Evolutionary conservation across 257 asterid genomes (phyloP).

Genomic region (Echites panduratus): DNA sequence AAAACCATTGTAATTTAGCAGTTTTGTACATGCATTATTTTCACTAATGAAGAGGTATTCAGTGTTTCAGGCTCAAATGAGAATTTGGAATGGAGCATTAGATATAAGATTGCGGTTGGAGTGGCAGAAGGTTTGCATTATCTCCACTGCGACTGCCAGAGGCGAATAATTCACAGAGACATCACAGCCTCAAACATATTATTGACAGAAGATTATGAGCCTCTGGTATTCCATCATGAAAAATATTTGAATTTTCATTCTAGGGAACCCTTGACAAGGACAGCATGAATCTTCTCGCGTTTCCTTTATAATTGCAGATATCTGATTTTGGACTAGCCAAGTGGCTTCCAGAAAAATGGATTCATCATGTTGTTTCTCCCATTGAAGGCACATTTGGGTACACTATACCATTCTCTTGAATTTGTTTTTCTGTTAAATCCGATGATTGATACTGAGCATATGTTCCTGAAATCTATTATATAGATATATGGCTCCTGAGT

Average conservation of each 20-base stretch:
- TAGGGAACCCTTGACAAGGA: background rate
- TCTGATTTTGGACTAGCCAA: conserved; percentile 95
- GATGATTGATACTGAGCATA: background rate
- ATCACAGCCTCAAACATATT: conserved; percentile 91
- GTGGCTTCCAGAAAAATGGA: conserved; percentile 96
- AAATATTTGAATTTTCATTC: too few species aligned
- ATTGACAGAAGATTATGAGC: conserved; percentile 64
- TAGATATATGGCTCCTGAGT: conserved; percentile 99
- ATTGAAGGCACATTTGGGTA: conserved; percentile 99
- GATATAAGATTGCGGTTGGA: conserved; percentile 71
- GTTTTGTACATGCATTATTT: conserved; percentile 1
- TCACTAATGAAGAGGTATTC: conserved; percentile 21
- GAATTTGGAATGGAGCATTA: conserved; percentile 53
- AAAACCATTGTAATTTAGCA: background rate
- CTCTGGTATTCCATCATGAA: conserved; percentile 48
- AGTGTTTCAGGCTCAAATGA: conserved; percentile 46
- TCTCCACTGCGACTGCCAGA: conserved; percentile 74
- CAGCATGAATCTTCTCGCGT: background rate
- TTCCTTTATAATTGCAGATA: conserved; percentile 46
- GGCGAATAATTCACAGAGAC: conserved; percentile 89
- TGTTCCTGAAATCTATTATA: background rate
- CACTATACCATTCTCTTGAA: background rate
- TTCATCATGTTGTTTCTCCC: conserved; percentile 85
- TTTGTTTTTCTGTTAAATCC: background rate
- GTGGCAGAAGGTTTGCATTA: conserved; percentile 82